These are phyloP conservation scores for Fusarium sp. DNA, from an alignment of 2,329 filamentous ascomycete species.

Conservation along the genomic window DNA sequence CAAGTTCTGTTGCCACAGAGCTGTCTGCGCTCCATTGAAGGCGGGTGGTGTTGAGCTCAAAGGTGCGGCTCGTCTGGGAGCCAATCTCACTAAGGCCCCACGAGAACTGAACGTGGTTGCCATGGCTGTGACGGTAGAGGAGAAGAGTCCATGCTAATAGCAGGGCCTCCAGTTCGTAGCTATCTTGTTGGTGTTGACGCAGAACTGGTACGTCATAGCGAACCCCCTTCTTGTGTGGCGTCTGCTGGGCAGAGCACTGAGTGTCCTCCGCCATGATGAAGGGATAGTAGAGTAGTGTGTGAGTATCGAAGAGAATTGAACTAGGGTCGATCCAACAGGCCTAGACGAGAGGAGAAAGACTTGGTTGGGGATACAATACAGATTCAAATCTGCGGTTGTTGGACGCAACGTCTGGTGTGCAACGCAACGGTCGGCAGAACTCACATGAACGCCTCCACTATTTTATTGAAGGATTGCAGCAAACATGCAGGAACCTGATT, in stretches of 20 bases:
- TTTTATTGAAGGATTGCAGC: slow-evolving; percentile 22
- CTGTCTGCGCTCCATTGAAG: slow-evolving; percentile 33
- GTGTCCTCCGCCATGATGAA: slow-evolving; percentile 29
- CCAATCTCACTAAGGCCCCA: slow-evolving; percentile 36
- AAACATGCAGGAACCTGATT: slow-evolving; percentile 34
- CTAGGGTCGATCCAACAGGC: slow-evolving; percentile 5
- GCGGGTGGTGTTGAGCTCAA: slow-evolving; percentile 39
- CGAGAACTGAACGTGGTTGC: slow-evolving; percentile 38
- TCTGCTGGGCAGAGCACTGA: slow-evolving; percentile 13
- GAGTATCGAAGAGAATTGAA: neutral
- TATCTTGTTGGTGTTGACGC: slow-evolving; percentile 16
- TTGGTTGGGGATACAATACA: slow-evolving; percentile 20
- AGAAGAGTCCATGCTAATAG: slow-evolving; percentile 41
- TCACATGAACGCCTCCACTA: slow-evolving; percentile 38
- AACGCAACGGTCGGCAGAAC: neutral
- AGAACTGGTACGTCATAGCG: slow-evolving; percentile 38
- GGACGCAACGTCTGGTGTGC: neutral
- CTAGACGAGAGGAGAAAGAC: neutral
- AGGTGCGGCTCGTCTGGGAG: slow-evolving; percentile 21
- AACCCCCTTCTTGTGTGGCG: slow-evolving; percentile 22
- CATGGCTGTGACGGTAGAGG: slow-evolving; percentile 39
- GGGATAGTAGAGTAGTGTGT: neutral
- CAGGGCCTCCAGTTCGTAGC: slow-evolving; percentile 30
- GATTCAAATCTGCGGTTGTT: slow-evolving; percentile 9
- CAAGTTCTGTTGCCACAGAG: slow-evolving; percentile 31